Evolutionary conservation across 2,329 filamentous ascomycete genomes (phyloP).

Genomic region (Aureobasidium sp.): DNA sequence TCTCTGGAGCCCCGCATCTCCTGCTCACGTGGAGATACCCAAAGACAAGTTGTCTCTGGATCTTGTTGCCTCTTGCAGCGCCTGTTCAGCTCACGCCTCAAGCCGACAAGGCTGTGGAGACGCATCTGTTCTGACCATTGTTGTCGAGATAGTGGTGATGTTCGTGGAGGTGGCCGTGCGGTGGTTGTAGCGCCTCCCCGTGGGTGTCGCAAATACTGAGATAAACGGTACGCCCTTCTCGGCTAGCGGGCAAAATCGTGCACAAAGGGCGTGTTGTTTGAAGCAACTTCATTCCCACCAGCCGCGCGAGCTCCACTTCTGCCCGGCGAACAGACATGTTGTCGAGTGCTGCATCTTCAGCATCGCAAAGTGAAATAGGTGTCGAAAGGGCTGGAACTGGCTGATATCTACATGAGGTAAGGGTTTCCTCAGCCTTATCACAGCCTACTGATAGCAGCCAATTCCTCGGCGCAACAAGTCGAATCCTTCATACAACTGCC

Average conservation of each 20-base stretch:
- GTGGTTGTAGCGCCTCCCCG: background rate
- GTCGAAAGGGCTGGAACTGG: background rate
- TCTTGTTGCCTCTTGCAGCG: background rate
- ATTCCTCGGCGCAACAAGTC: background rate
- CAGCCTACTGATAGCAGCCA: background rate
- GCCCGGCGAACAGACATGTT: background rate
- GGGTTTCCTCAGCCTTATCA: background rate
- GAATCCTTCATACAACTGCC: background rate
- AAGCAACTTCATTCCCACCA: background rate
- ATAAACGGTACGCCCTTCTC: constrained; percentile 1
- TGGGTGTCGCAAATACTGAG: background rate
- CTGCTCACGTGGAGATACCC: background rate
- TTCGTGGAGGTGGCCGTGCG: background rate
- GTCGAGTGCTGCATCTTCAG: background rate
- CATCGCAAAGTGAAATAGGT: background rate
- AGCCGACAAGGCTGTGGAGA: background rate
- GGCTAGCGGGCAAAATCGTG: background rate
- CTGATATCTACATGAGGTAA: constrained; percentile 4
- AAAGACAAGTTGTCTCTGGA: background rate
- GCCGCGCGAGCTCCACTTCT: background rate
- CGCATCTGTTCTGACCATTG: background rate
- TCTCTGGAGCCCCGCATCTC: constrained; percentile 1
- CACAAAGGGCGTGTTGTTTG: background rate
- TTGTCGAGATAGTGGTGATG: background rate
- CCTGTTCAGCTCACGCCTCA: background rate